Percentiles rank a stretch among this genome's conserved stretches.
These are phyloP conservation scores for Ophiorrhiza pumila DNA, from an alignment of 257 asterid species.

Conservation along the genomic window DNA sequence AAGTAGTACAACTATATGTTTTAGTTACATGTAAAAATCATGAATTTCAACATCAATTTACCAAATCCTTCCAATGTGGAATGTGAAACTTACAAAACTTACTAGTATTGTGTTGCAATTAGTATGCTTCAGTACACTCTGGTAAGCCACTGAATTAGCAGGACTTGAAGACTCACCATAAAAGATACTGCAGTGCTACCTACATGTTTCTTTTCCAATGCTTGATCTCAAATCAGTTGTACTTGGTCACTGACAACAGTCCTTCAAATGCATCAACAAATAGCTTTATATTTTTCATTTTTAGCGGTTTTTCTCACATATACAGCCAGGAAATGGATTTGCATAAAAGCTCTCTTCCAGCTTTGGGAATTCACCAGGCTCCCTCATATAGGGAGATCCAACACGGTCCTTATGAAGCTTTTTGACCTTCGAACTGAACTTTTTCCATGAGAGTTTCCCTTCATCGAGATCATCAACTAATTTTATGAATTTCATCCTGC, in stretches of 20 bases:
- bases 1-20: not conserved
- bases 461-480: slow-evolving; percentile 74
- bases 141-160: not conserved
- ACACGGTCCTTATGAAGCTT: slow-evolving; percentile 61
- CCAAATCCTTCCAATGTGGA: slow-evolving; percentile 8
- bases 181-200: not conserved
- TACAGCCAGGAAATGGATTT: slow-evolving; percentile 86
- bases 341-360: slow-evolving; percentile 94
- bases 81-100: not conserved
- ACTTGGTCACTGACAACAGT: not conserved
- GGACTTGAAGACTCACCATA: not conserved
- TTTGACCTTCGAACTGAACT: slow-evolving; percentile 69
- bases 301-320: slow-evolving; percentile 68
- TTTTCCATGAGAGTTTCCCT: slow-evolving; percentile 75
- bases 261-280: not conserved
- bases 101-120: not conserved
- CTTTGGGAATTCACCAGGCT: slow-evolving; percentile 81
- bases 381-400: slow-evolving; percentile 89
- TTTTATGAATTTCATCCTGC: slow-evolving; percentile 80
- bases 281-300: slow-evolving; percentile 24
- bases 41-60: not conserved
- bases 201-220: not conserved
- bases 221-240: not conserved
- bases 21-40: slow-evolving; percentile 4
- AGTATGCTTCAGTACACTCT: not conserved